Percentiles rank a stretch among this genome's conserved stretches.
phyloP scores from a whole-genome alignment of 192 early-diverging fungal genomes.

The Entophlyctis luteolus region DNA sequence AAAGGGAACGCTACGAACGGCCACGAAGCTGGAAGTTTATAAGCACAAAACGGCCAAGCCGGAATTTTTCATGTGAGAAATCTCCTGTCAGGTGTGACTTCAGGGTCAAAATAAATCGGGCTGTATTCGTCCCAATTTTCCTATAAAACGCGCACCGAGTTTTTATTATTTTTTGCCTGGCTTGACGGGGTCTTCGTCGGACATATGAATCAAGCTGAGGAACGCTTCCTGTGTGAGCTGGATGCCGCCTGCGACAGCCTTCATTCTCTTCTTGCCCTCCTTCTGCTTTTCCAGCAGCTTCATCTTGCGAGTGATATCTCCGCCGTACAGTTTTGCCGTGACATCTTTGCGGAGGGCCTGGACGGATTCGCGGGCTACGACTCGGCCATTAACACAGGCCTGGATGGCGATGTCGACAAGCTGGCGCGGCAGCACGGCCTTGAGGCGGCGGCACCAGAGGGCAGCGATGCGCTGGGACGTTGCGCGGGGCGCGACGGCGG shows the following conservation, averaged over 20 bases:
- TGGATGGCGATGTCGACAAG: slow-evolving; percentile 95
- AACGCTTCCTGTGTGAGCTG: slow-evolving; percentile 93
- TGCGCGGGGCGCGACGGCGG: slow-evolving; percentile 78
- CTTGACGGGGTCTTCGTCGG: not conserved
- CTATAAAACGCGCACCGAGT: too few relatives aligned
- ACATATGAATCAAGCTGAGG: slow-evolving; percentile 47
- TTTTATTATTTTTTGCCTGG: slow-evolving; percentile 3
- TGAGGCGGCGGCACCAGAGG: slow-evolving; percentile 78
- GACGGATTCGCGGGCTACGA: slow-evolving; percentile 84
- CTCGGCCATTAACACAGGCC: slow-evolving; percentile 73
- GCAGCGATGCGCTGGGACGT: slow-evolving; percentile 68
- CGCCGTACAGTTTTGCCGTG: slow-evolving; percentile 92
- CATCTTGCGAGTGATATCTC: slow-evolving; percentile 96
- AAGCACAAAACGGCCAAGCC: slow-evolving; percentile 31
- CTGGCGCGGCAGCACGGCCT: slow-evolving; percentile 75
- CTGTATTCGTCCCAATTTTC: too few relatives aligned
- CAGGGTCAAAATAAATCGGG: too few relatives aligned
- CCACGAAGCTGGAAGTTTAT: slow-evolving; percentile 34
- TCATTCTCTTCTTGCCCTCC: slow-evolving; percentile 95
- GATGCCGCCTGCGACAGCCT: slow-evolving; percentile 73
- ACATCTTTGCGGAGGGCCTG: slow-evolving; percentile 89
- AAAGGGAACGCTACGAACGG: slow-evolving; percentile 54
- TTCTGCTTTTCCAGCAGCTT: slow-evolving; percentile 93
- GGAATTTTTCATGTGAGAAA: slow-evolving; percentile 38
- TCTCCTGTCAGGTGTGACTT: too few relatives aligned